Base-by-base conservation (phyloP, 352 stramenopile genomes). In the Peronospora destructor region DNA sequence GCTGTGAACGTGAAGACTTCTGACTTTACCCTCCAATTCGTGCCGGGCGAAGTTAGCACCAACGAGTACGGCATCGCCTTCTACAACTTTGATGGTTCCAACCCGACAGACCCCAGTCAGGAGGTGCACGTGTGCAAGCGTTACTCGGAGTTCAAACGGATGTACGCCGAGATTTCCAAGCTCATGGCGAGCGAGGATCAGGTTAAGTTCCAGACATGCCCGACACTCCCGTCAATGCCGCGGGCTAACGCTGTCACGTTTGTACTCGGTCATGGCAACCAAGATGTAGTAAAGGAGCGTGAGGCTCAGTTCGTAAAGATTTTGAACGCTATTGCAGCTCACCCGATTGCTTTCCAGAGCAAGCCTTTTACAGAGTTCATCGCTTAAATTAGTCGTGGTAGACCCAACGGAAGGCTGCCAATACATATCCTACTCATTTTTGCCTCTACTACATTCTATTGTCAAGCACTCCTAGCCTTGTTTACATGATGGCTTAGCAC, bases 71-170 rank as follows among this genome's bases (percentile, higher is more conserved):
- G 66, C 40, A 57, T 84, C 8, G 72, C 68, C 11, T 84, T 69
- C 49, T 86, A 86, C 75, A 75, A 76, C 46, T 84, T 78, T 45
- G 63, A 74, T 47, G 68, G 59, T 38, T 65, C 38, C 3, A 69
- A 77, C 51, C 56, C 62, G 21, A 42, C 64, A 5, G 62, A 81
- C 42, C 68, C 70, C 10, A 67, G 53, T 30, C 60, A 71, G 49
- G 64, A 81, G 12, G 19, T 74, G 2, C 66, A 69, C 49, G 51
- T 86, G 30, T 71, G 66, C 35, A 89, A 89, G 55, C 73, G 78
- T 21, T 89, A 76, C 61, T 87, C 77, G 49, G 75, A 89, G 59
- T 87, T 89, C 59, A 89, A 86, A 59, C 30, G 60, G 7, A 66
- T 89, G 37, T 65, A 87, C 53, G 56, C 45, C 0, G 50, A 76